Evolutionary conservation across 768 basidiomycete species (phyloP).

Genomic region (Termitomyces sp.): DNA sequence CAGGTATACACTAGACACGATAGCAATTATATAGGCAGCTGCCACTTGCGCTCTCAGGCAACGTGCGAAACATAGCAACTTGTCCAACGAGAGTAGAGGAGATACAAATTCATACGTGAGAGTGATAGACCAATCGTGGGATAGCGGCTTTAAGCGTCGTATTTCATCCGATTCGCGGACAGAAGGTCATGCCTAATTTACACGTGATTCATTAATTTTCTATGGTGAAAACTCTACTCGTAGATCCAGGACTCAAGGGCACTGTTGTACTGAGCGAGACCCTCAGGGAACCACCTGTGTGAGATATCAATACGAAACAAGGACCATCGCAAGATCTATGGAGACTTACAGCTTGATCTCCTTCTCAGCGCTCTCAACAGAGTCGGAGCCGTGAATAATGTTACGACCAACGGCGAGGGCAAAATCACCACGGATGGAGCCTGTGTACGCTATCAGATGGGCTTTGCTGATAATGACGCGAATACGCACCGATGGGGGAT

Average conservation of each 20-base stretch:
- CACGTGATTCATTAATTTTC: constrained; percentile 12
- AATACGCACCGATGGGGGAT: constrained; percentile 69
- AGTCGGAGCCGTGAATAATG: constrained; percentile 89
- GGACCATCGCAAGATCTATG: neutral
- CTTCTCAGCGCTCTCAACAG: constrained; percentile 86
- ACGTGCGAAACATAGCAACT: constrained; percentile 9
- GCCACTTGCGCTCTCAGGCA: constrained; percentile 1
- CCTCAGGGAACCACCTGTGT: constrained; percentile 88
- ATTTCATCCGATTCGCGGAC: neutral
- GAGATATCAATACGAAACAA: constrained; percentile 5
- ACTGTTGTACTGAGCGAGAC: constrained; percentile 63
- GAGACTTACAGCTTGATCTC: constrained; percentile 82
- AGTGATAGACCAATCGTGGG: constrained; percentile 7
- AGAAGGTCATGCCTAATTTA: constrained; percentile 2
- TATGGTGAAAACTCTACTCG: constrained; percentile 44
- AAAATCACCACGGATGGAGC: constrained; percentile 95
- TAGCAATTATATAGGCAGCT: constrained; percentile 1
- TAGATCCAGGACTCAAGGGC: constrained; percentile 69
- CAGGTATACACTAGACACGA: neutral
- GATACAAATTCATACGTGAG: constrained; percentile 14
- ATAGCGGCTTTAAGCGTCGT: constrained; percentile 3
- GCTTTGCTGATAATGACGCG: neutral
- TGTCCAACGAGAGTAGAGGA: constrained; percentile 18
- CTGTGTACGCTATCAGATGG: constrained; percentile 29
- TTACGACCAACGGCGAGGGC: constrained; percentile 93